Base-by-base conservation (phyloP, 208 protist genomes). In the Lotmaria passim region DNA sequence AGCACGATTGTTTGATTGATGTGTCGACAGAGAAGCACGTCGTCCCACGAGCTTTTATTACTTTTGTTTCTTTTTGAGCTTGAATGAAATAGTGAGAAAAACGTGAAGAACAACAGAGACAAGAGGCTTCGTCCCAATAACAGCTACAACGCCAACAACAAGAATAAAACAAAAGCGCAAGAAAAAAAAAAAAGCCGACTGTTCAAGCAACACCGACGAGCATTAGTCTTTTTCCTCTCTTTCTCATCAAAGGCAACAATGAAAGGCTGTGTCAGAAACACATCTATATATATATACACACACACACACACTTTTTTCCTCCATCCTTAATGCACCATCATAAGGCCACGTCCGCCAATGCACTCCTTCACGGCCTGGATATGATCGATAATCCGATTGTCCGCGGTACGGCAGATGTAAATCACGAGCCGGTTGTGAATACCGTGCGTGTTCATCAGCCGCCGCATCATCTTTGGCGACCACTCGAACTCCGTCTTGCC, bases 401-500 rank as follows among this genome's bases (percentile, higher is more conserved):
- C 93, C 6, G 89, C 85, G 12, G 93, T 95, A 23, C 89, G 74
- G 66, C 87, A 94, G 12, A 94, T 82, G 53, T 94, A 95, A 17
- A 97, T 76, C 39, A 93, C 80, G 46, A 95, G 72, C n/a, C 89
- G 83, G 70, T 95, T 95, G 69, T 95, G 88, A 68, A 96, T 93
- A 39, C 90, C 88, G 57, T 95, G 88, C 21, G 85, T 84, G 75
- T 93, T 94, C 55, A 95, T 60, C 19, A 95, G 64, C 4, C 88
- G 85, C 5, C 93, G 83, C 87, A 97, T 94, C 93, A 97, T 97
- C 75, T 95, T 95, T 6, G 93, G 93, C 46, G 90, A 95, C 93
- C 93, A 97, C 73, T 97, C 93, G 67, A 95, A 95, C 75, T 97
- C 86, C 28, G 85, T 93, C 67, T 91, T 91, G 31, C 88, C 88